Percentiles rank a stretch among this genome's conserved stretches.
Conservation (phyloP, 176 grass and related monocot genomes). For the Phoenix roebelenii region DNA sequence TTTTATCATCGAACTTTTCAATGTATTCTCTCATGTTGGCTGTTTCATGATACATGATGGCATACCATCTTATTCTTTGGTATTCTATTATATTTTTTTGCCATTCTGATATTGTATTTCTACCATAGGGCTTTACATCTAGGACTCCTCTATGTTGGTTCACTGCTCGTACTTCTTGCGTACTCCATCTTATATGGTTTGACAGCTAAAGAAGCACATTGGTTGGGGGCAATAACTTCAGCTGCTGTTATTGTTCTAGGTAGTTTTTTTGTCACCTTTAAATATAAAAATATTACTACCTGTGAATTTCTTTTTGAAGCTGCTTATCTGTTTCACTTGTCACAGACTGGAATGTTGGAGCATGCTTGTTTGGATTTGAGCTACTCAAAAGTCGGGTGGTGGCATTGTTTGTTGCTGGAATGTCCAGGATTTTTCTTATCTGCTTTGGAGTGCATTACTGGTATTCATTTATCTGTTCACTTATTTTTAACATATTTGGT, state of each 20-base stretch:
- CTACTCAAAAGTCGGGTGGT: slow-evolving; percentile 82
- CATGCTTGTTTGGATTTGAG: slow-evolving; percentile 88
- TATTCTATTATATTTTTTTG: slow-evolving; percentile 22
- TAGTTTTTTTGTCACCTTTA: slow-evolving; percentile 34
- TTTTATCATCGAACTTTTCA: neutral
- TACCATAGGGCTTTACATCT: slow-evolving; percentile 65
- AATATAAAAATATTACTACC: neutral
- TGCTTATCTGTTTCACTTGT: slow-evolving; percentile 26
- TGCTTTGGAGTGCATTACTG: slow-evolving; percentile 98
- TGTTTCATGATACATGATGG: neutral
- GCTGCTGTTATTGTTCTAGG: slow-evolving; percentile 85
- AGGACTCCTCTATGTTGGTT: slow-evolving; percentile 84
- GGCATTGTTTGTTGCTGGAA: slow-evolving; percentile 76
- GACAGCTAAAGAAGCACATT: slow-evolving; percentile 89
- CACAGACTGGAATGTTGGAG: slow-evolving; percentile 92
- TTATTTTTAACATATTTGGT: slow-evolving; percentile 2
- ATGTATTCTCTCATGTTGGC: too few species aligned
- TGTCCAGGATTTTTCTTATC: slow-evolving; percentile 94
- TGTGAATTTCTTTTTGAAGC: slow-evolving; percentile 13
- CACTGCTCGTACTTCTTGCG: slow-evolving; percentile 61
- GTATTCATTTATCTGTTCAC: slow-evolving; percentile 35
- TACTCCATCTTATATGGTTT: slow-evolving; percentile 85
- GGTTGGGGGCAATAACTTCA: slow-evolving; percentile 88
- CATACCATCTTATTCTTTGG: slow-evolving; percentile 19
- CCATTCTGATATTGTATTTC: slow-evolving; percentile 18